Conservation (phyloP, 2,329 filamentous ascomycete species). For the Cordyceps tenuipes region DNA sequence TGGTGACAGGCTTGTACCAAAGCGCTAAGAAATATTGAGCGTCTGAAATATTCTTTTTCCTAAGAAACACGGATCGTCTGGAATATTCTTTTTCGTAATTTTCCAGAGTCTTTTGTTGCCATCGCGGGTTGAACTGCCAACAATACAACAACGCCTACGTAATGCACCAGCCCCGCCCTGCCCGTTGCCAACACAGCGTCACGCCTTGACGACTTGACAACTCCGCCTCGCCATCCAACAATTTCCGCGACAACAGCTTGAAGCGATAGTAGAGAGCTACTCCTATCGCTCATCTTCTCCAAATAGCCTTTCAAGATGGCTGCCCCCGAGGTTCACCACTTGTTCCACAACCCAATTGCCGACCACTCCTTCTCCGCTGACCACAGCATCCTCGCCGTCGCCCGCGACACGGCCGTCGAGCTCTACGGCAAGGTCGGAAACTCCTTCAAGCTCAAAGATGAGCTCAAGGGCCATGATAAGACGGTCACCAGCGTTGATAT, state of each 20-base stretch:
- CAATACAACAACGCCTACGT: too few species aligned
- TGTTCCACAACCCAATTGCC: slow-evolving; percentile 92
- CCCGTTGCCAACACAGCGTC: too few species aligned
- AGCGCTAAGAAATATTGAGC: too few species aligned
- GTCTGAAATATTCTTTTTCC: too few species aligned
- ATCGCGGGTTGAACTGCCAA: too few species aligned
- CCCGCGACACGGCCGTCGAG: slow-evolving; percentile 82
- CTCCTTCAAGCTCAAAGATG: slow-evolving; percentile 77
- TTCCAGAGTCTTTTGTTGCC: too few species aligned
- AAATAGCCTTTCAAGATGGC: slow-evolving; percentile 53
- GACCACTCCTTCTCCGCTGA: slow-evolving; percentile 98
- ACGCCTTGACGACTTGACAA: too few species aligned
- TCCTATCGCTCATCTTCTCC: slow-evolving; percentile 31
- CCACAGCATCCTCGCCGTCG: slow-evolving; percentile 78
- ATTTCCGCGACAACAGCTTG: neutral
- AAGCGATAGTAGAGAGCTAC: slow-evolving; percentile 91
- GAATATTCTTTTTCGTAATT: too few species aligned
- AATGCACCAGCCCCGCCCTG: too few species aligned
- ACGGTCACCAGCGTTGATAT: slow-evolving; percentile 94
- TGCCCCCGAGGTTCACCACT: slow-evolving; percentile 83
- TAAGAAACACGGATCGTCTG: too few species aligned
- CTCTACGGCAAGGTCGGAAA: slow-evolving; percentile 69
- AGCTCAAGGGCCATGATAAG: slow-evolving; percentile 95
- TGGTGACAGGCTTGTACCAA: too few species aligned
- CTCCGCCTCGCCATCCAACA: neutral